Evolutionary conservation across 257 asterid genomes (phyloP).

Genomic region (Petunia axillaris): DNA sequence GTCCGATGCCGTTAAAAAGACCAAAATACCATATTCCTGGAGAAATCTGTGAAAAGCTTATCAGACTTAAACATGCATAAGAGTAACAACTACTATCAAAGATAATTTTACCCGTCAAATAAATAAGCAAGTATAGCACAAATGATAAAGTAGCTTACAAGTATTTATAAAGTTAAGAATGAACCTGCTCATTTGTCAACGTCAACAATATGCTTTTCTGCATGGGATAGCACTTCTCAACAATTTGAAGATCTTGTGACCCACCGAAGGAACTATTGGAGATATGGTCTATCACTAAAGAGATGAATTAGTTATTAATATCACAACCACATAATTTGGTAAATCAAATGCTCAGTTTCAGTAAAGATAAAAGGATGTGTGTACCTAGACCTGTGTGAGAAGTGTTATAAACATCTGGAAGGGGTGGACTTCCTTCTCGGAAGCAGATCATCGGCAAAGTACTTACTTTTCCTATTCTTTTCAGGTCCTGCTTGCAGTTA

Average conservation of each 20-base stretch:
- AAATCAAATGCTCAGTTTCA: neutral
- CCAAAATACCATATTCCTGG: constrained; percentile 95
- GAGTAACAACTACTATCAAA: neutral
- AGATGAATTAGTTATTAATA: neutral
- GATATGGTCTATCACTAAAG: constrained; percentile 60
- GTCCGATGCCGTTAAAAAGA: constrained; percentile 87
- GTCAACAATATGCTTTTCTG: constrained; percentile 69
- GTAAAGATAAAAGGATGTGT: neutral
- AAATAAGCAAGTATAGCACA: neutral
- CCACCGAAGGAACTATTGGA: constrained; percentile 68
- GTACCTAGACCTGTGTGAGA: constrained; percentile 77
- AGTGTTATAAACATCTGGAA: constrained; percentile 81
- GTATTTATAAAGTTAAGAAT: constrained; percentile 24
- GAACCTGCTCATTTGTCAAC: constrained; percentile 86
- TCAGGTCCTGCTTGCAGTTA: constrained; percentile 54
- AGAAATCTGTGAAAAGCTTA: constrained; percentile 62
- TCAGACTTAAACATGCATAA: neutral
- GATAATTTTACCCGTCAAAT: neutral
- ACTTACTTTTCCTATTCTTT: constrained; percentile 44
- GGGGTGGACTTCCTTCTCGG: constrained; percentile 95
- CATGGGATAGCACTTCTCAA: constrained; percentile 88
- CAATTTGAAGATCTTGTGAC: constrained; percentile 58
- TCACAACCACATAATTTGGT: constrained; percentile 8
- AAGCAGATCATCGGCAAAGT: constrained; percentile 80
- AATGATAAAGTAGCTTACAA: neutral